phyloP scores from a whole-genome alignment of 257 asterid species.

The Handroanthus guayacan region DNA sequence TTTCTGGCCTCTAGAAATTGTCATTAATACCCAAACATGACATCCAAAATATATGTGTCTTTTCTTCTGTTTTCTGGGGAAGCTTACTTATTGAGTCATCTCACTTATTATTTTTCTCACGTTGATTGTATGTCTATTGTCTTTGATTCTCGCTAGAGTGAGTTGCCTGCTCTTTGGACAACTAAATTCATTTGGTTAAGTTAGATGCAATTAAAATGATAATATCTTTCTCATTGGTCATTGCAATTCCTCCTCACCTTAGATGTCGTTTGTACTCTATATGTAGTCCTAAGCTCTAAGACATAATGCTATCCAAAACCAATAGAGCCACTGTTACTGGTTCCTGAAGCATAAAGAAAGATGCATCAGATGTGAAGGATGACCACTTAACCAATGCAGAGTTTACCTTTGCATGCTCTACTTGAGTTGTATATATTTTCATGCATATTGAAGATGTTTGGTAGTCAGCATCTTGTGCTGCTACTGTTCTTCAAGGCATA shows the following conservation, averaged over 20 bases:
- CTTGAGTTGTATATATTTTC: neutral
- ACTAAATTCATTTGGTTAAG: neutral
- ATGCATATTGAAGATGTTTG: neutral
- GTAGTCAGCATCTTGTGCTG: neutral
- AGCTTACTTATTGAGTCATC: neutral
- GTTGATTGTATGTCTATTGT: neutral
- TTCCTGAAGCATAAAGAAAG: conserved; percentile 4
- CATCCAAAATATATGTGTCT: too few relatives aligned
- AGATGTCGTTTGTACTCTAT: neutral
- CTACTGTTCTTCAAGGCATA: neutral
- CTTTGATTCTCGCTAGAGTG: neutral
- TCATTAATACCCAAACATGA: neutral
- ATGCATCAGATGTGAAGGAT: neutral
- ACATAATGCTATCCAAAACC: neutral
- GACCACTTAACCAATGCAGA: neutral
- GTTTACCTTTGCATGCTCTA: neutral
- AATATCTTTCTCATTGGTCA: neutral
- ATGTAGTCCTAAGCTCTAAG: neutral
- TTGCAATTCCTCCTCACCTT: neutral
- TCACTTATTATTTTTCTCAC: neutral
- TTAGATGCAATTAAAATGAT: neutral
- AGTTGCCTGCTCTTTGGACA: neutral
- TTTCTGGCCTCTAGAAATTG: neutral
- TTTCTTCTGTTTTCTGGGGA: neutral
- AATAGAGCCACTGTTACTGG: neutral